These are phyloP conservation scores for Syncephalis fuscata DNA, from an alignment of 371 early-diverging fungal species.

Conservation along the genomic window DNA sequence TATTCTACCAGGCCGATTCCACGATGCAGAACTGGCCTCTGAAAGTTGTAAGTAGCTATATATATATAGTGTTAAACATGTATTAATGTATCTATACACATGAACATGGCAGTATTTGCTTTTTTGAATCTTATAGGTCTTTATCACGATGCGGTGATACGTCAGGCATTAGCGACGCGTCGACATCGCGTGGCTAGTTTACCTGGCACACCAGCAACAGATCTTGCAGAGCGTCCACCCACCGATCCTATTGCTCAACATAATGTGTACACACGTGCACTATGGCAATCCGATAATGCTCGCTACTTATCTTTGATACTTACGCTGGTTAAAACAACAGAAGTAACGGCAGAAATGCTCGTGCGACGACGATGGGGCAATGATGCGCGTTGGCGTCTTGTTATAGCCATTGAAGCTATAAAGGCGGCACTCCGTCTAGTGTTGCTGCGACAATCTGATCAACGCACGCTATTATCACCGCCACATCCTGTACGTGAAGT, in stretches of 20 bases:
- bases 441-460: slow-evolving; percentile 1
- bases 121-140: slow-evolving; percentile 61
- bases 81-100: not conserved
- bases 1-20: slow-evolving; percentile 86
- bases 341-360: slow-evolving; percentile 76
- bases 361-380: slow-evolving; percentile 49
- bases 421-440: slow-evolving; percentile 22
- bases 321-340: slow-evolving; percentile 55
- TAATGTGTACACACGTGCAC: slow-evolving; percentile 59
- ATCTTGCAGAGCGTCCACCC: slow-evolving; percentile 18
- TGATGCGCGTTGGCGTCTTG: slow-evolving; percentile 41
- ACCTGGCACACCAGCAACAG: slow-evolving; percentile 32
- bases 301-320: slow-evolving; percentile 35
- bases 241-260: slow-evolving; percentile 44
- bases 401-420: slow-evolving; percentile 45
- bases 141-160: slow-evolving; percentile 66
- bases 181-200: slow-evolving; percentile 16
- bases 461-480: slow-evolving; percentile 23
- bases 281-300: slow-evolving; percentile 27
- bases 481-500: slow-evolving; percentile 55
- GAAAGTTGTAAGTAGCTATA: slow-evolving; percentile 49
- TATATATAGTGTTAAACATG: not conserved
- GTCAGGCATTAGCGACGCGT: too few relatives aligned
- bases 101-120: slow-evolving; percentile 43
- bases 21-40: slow-evolving; percentile 84